Conservation (phyloP, 2,329 filamentous ascomycete genomes). For the Mariannaea elegans region DNA sequence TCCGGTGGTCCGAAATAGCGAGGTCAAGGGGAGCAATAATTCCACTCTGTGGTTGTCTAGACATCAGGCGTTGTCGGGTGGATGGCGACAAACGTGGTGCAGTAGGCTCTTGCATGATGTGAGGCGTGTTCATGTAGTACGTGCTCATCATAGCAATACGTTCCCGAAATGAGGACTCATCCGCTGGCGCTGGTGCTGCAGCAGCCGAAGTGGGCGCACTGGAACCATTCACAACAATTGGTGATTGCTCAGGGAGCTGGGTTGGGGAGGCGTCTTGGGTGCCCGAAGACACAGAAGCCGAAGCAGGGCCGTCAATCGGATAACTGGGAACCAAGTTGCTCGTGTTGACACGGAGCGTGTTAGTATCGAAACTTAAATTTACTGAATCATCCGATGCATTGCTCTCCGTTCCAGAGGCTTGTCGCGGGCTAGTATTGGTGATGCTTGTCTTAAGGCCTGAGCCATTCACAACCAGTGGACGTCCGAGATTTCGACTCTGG, state of each 20-base stretch:
- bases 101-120: slow-evolving; percentile 44
- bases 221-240: slow-evolving; percentile 49
- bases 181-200: slow-evolving; percentile 33
- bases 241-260: slow-evolving; percentile 39
- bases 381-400: slow-evolving; percentile 34
- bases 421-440: slow-evolving; percentile 34
- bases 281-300: slow-evolving; percentile 5
- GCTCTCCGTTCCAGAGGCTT: slow-evolving; percentile 25
- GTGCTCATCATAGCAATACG: slow-evolving; percentile 52
- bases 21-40: slow-evolving; percentile 65
- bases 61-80: slow-evolving; percentile 48
- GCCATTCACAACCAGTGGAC: slow-evolving; percentile 64
- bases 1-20: slow-evolving; percentile 56
- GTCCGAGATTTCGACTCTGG: slow-evolving; percentile 47
- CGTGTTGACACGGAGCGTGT: slow-evolving; percentile 40
- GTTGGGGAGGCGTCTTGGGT: slow-evolving; percentile 23
- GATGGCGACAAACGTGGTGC: slow-evolving; percentile 45
- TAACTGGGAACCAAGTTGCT: slow-evolving; percentile 22
- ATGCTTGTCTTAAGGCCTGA: slow-evolving; percentile 51
- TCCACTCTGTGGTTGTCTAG: slow-evolving; percentile 56
- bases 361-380: slow-evolving; percentile 37
- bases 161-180: slow-evolving; percentile 53
- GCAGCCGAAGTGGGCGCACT: slow-evolving; percentile 29
- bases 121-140: slow-evolving; percentile 40
- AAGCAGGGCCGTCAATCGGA: slow-evolving; percentile 22